Conservation (phyloP, 768 basidiomycete species). For the Boletus reticuloceps region DNA sequence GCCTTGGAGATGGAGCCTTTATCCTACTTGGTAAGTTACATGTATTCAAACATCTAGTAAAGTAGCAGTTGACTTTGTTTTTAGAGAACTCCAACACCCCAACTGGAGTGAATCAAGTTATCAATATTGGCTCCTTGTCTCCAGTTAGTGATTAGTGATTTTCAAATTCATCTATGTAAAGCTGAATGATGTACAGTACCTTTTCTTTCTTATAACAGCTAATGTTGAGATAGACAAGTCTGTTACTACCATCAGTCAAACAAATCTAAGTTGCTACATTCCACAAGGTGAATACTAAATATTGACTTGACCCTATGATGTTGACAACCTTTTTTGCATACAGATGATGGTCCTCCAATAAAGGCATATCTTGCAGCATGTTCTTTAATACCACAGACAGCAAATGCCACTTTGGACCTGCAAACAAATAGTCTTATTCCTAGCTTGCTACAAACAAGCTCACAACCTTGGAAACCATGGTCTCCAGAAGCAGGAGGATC, state of each 20-base stretch:
- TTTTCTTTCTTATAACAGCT: constrained; percentile 12
- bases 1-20: not conserved
- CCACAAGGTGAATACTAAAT: not conserved
- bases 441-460: not conserved
- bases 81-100: not conserved
- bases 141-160: not conserved
- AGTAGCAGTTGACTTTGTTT: not conserved
- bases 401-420: not conserved
- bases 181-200: not conserved
- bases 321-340: too few relatives aligned
- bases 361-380: constrained; percentile 6
- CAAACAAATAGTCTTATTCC: not conserved
- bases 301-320: too few relatives aligned
- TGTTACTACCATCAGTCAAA: not conserved
- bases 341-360: not conserved
- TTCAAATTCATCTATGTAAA: too few relatives aligned
- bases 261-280: not conserved
- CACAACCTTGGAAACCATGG: constrained; percentile 6
- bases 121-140: not conserved
- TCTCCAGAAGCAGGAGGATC: not conserved
- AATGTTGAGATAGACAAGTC: constrained; percentile 1
- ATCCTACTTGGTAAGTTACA: not conserved
- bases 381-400: not conserved
- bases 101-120: not conserved
- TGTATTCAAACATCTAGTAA: not conserved